Evolutionary conservation across 441 rosid species (phyloP).

Genomic region (Pelargonium cotyledonis): DNA sequence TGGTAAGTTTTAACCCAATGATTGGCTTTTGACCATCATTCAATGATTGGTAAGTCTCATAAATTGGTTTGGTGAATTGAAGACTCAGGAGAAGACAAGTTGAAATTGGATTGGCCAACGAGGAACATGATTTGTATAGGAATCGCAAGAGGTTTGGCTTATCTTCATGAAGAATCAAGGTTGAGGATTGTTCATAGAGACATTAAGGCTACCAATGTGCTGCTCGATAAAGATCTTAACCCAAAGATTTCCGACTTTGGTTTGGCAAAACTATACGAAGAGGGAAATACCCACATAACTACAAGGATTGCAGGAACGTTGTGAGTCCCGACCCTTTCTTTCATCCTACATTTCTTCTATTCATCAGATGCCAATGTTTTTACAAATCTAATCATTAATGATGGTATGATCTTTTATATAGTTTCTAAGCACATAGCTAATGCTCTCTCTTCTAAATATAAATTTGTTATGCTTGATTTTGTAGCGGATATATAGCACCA

Average conservation of each 20-base stretch:
- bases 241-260: no score
- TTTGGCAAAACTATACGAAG: conserved; percentile 66
- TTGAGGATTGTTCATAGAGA: conserved; percentile 49
- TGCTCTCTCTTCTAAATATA: no score
- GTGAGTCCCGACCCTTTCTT: conserved; percentile 21
- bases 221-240: no score
- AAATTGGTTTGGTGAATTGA: not conserved
- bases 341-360: no score
- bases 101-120: conserved; percentile 39
- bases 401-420: no score
- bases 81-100: conserved; percentile 24
- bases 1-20: conserved; percentile 25
- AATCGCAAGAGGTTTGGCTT: conserved; percentile 43
- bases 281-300: conserved; percentile 55
- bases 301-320: conserved; percentile 41
- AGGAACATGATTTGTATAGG: conserved; percentile 35
- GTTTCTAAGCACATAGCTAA: not conserved
- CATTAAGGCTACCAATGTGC: no score
- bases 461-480: conserved; percentile 1
- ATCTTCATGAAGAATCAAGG: conserved; percentile 47
- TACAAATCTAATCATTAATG: no score
- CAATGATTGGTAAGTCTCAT: not conserved
- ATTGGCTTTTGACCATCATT: not conserved
- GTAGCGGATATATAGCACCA: conserved; percentile 52
- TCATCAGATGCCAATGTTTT: not conserved